A percentile compares a stretch with the other conserved stretches of the same genome.
Conservation (phyloP, 306 rosid genomes). For the Ormosia semicastrata region DNA sequence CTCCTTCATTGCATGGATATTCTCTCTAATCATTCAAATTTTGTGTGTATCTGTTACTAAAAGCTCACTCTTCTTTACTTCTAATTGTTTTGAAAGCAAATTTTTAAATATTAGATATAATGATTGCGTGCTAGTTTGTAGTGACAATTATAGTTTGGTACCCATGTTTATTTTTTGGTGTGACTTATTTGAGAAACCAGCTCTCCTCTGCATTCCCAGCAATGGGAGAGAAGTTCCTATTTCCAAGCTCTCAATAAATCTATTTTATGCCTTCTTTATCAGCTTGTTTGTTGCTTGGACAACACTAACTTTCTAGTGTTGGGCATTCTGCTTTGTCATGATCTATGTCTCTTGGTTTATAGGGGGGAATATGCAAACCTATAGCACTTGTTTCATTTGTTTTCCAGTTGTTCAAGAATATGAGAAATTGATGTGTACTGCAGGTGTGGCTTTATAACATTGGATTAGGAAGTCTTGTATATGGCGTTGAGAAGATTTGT, state of each 20-base stretch:
- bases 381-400: constrained; percentile 14
- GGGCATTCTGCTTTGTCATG: constrained; percentile 7
- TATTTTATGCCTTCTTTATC: neutral
- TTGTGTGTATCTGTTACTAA: neutral
- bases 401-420: constrained; percentile 15
- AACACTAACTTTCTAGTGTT: neutral
- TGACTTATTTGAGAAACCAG: constrained; percentile 15
- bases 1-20: neutral
- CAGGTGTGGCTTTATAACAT: constrained; percentile 92
- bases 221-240: neutral
- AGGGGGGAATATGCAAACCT: neutral
- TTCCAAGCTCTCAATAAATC: neutral
- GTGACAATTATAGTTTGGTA: neutral
- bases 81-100: constrained; percentile 2
- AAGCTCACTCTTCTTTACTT: neutral
- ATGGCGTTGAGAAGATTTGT: constrained; percentile 71
- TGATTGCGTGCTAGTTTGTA: neutral
- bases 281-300: neutral
- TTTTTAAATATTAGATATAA: neutral
- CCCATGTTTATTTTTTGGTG: neutral
- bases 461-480: constrained; percentile 74
- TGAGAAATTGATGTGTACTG: constrained; percentile 31
- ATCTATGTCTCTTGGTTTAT: neutral
- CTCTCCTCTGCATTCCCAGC: neutral
- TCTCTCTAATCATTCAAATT: neutral